Conservation (phyloP, 1,284 basidiomycete genomes). For the Tremellales sp. region DNA sequence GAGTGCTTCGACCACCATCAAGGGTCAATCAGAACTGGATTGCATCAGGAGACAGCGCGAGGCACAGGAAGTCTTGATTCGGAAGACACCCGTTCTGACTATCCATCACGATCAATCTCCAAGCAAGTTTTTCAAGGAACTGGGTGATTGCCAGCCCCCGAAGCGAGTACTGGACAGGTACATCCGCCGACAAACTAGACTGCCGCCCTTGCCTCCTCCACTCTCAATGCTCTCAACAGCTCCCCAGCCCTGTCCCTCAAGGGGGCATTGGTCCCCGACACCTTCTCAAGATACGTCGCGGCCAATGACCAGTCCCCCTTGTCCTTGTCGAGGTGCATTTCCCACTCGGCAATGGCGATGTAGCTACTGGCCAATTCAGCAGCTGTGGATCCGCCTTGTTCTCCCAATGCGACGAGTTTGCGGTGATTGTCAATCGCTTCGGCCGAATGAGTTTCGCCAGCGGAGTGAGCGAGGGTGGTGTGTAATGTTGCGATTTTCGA, state of each 20-base stretch:
- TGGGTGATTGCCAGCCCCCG: too few relatives aligned
- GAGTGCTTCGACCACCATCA: too few relatives aligned
- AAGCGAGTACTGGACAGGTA: too few relatives aligned
- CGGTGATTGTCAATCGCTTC: conserved; percentile 33
- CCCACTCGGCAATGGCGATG: conserved; percentile 72
- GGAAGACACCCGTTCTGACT: too few relatives aligned
- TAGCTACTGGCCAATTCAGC: conserved; percentile 75
- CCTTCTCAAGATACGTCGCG: conserved; percentile 59
- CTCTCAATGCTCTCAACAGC: conserved; percentile 30
- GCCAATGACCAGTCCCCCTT: conserved; percentile 42
- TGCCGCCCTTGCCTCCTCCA: conserved; percentile 30
- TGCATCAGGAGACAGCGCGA: too few relatives aligned
- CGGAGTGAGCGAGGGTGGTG: conserved; percentile 33
- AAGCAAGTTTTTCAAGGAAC: too few relatives aligned
- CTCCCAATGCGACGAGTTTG: conserved; percentile 67
- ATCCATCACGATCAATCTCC: too few relatives aligned
- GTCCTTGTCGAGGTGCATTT: conserved; percentile 44
- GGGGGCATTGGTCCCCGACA: conserved; percentile 58
- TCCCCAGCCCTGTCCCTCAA: conserved; percentile 41
- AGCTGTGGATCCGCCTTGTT: conserved; percentile 57
- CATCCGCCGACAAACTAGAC: too few relatives aligned
- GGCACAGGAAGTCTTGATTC: too few relatives aligned
- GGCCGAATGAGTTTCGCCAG: not conserved
- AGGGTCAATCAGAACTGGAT: too few relatives aligned
- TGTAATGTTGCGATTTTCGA: conserved; percentile 71